Evolutionary conservation across 2,329 filamentous ascomycete species (phyloP), one percentile per base, ranked within the genome.

Genomic region (Clarireedia monteithiana): DNA sequence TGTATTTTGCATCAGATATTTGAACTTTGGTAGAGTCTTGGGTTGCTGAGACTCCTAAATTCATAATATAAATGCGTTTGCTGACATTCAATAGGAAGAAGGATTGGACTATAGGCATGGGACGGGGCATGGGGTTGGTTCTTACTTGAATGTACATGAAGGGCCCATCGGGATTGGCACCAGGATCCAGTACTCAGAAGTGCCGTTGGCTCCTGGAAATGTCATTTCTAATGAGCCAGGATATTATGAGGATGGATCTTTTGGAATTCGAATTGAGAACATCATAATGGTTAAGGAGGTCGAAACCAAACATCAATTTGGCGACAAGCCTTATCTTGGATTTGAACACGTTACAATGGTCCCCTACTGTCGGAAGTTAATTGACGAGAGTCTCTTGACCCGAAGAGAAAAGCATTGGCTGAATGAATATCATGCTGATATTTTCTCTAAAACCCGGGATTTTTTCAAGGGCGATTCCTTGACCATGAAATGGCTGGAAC

Each of bases 331-430:
- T 2, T 99, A 89, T 73, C 77, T 97, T 38, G 91, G 91, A 3
- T 99, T 99, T 64, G 92, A 99, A 75, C 89, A 95, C 71, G 91
- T 97, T 62, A 99, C 94, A 0, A 90, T 99, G 90, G 90, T 92
- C 17, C 94, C 94, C 0, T 91, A 96, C 73, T 96, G 92, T 73
- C 82, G 85, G 59, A 96, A 90, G 59, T 75, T 99, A 61, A 91
- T 96, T 61, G 88, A 97, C 65, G 75, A 80, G 54, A 77, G 70
- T 51, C 75, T 96, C 36, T 73, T 99, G 63, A 91, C 84, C 0
- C 75, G 77, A 4, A 77, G 75, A 12, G 94, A 99, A 75, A 88
- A 86, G 74, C 73, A 80, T 59, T 99, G 92, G 89, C 74, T 99
- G 63, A 95, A 97, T 66, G 78, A 83, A 44, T 95, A 95, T 69